Base-by-base conservation (phyloP, 1,284 basidiomycete species). In the Cryptococcus depauperatus region DNA sequence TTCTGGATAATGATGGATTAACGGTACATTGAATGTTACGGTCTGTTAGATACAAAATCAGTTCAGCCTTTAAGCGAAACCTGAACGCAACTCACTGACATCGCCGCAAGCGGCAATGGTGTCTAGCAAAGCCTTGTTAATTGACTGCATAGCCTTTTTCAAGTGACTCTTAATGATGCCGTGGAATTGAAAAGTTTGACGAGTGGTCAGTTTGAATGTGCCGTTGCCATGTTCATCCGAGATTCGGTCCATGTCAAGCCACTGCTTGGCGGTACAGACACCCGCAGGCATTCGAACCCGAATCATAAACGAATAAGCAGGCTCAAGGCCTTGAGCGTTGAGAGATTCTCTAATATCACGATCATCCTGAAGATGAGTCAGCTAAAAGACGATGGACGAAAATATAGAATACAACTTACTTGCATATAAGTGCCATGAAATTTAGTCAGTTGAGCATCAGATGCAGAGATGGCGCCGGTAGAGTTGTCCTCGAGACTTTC, bases 121-220 rank as follows among this genome's bases (percentile, higher is more conserved):
- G 73, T 98, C 95, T 51, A 99, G 76, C 59, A 96, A 69, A 26
- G 79, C 82, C 49, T 83, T 79, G 74, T 98, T 99, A 71, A 98
- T 97, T 47, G 84, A 88, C 73, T 95, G 90, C 66, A 99, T 97
- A 18, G 91, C 86, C 33, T 85, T 82, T 75, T 98, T 98, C 69
- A 98, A 73, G 70, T 98, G 88, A 55, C 79, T 79, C 78, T 99
- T 99, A 75, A 98, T 64, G 57, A 99, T 84, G 52, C 93, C 93
- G 72, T 99, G 93, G 79, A 96, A 98, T 74, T 99, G 93, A 82
- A 97, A 97, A n/a, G 95, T 98, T 73, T 92, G 83, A 52, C 93
- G 78, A 23, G 95, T 99, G 41, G 93, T 98, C 59, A 99, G 84
- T 77, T 98, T 98, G 75, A 98, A 85, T 13, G 92, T 92, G 46